A percentile compares a stretch with the other conserved stretches of the same genome.
These are phyloP conservation scores for Hippophae tibetana DNA, from an alignment of 306 rosid species.

Conservation along the genomic window DNA sequence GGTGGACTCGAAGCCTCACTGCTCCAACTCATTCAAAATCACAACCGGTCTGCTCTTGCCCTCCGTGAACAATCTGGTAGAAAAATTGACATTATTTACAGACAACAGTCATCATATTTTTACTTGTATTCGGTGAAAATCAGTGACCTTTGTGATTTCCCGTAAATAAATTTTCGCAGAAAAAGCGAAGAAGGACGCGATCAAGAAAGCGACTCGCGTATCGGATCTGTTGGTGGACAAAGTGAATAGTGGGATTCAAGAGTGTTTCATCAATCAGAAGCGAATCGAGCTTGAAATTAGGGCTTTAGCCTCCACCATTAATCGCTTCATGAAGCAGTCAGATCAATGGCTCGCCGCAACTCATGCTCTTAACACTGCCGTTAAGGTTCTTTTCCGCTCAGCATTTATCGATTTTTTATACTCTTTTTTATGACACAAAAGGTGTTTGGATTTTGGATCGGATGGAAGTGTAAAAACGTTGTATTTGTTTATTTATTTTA, in stretches of 20 bases:
- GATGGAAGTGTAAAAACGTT: background rate
- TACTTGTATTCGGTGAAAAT: background rate
- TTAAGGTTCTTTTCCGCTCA: conserved; percentile 39
- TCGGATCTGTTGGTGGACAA: conserved; percentile 74
- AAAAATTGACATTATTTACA: background rate
- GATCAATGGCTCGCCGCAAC: conserved; percentile 85
- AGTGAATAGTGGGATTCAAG: conserved; percentile 75
- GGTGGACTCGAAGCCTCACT: conserved; percentile 52
- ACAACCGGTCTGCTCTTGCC: conserved; percentile 37
- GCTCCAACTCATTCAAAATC: conserved; percentile 37
- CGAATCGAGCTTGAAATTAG: conserved; percentile 75
- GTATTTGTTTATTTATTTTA: too few relatives aligned
- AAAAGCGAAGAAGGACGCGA: conserved; percentile 63
- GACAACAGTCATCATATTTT: background rate
- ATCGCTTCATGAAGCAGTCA: conserved; percentile 65
- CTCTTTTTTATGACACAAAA: background rate
- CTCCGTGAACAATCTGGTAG: conserved; percentile 48
- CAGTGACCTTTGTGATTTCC: background rate
- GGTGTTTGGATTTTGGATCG: background rate
- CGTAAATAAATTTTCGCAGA: conserved; percentile 23
- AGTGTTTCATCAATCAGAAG: conserved; percentile 60
- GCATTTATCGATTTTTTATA: background rate
- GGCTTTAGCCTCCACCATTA: conserved; percentile 43
- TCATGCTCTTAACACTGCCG: conserved; percentile 61
- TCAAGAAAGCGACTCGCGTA: conserved; percentile 39